Conservation (phyloP, 805 yeast species). For the Isabelozyma gotoi region DNA sequence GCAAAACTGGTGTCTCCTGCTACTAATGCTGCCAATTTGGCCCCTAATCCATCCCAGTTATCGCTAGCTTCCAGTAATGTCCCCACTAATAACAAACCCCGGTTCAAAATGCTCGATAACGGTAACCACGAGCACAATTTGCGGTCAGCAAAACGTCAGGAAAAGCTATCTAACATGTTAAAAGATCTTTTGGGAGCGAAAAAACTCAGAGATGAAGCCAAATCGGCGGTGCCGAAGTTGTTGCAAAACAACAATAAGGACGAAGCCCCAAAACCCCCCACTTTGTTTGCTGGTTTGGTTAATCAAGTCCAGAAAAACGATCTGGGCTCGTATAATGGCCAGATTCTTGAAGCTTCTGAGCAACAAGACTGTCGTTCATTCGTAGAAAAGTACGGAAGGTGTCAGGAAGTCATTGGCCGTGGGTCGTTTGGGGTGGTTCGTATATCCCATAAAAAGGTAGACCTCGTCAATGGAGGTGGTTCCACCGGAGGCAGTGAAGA, state of each 20-base stretch:
- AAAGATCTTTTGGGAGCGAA: conserved; percentile 76
- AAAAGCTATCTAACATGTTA: conserved; percentile 70
- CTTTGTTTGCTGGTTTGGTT: conserved; percentile 66
- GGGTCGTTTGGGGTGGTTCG: conserved; percentile 95
- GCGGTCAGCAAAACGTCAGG: conserved; percentile 74
- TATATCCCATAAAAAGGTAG: conserved; percentile 69
- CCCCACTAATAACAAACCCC: conserved; percentile 25
- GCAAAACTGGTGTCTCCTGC: conserved; percentile 5
- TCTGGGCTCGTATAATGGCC: conserved; percentile 21
- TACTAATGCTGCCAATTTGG: neutral
- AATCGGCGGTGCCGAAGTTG: conserved; percentile 70
- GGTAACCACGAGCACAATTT: conserved; percentile 82
- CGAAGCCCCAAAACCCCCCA: conserved; percentile 50
- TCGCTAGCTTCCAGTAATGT: conserved; percentile 2
- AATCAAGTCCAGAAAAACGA: conserved; percentile 50
- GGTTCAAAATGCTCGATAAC: conserved; percentile 60
- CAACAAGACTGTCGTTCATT: conserved; percentile 54
- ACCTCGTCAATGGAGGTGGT: conserved; percentile 7
- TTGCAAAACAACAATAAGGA: conserved; percentile 11
- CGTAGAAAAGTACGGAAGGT: conserved; percentile 86
- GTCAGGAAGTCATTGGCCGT: conserved; percentile 91
- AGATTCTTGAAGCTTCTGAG: conserved; percentile 9
- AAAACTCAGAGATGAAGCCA: conserved; percentile 67
- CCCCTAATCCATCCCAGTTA: neutral
- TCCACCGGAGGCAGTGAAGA: conserved; percentile 34